Evolutionary conservation across 2,329 filamentous ascomycete genomes (phyloP).

Genomic region (Mycocentrospora acerina): DNA sequence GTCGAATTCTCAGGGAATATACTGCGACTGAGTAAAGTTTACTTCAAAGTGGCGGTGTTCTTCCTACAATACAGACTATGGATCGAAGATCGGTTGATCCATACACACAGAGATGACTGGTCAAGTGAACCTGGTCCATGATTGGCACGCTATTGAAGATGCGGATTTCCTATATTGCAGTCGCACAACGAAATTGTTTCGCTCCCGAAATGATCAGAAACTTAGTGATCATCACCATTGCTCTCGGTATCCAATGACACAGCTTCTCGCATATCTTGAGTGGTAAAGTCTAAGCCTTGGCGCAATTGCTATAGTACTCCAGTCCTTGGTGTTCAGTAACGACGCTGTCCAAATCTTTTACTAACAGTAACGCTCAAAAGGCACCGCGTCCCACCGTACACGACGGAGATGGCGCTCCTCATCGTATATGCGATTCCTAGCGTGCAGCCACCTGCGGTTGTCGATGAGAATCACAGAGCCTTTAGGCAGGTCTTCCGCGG

Average conservation of each 20-base stretch:
- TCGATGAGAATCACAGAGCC: slow-evolving; percentile 2
- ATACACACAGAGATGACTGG: neutral
- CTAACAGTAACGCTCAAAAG: neutral
- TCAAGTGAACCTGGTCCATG: too few relatives aligned
- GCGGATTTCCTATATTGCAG: too few relatives aligned
- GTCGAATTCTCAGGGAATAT: neutral
- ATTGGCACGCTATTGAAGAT: too few relatives aligned
- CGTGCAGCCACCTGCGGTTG: slow-evolving; percentile 2
- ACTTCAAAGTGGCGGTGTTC: slow-evolving; percentile 1
- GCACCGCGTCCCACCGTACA: slow-evolving; percentile 1
- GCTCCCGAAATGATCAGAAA: too few relatives aligned
- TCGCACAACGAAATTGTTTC: too few relatives aligned
- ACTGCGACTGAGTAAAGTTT: neutral
- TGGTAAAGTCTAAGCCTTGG: too few relatives aligned
- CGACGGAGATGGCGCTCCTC: slow-evolving; percentile 2
- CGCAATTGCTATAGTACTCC: too few relatives aligned
- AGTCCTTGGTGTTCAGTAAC: too few relatives aligned
- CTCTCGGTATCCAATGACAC: too few relatives aligned
- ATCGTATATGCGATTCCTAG: slow-evolving; percentile 1
- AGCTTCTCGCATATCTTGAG: too few relatives aligned
- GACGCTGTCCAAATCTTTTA: too few relatives aligned
- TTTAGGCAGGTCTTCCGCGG: slow-evolving; percentile 1
- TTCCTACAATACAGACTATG: neutral
- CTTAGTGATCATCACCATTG: too few relatives aligned
- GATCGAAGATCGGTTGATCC: neutral